phyloP scores from a whole-genome alignment of 2,329 filamentous ascomycete species.

The Pyricularia grisea region DNA sequence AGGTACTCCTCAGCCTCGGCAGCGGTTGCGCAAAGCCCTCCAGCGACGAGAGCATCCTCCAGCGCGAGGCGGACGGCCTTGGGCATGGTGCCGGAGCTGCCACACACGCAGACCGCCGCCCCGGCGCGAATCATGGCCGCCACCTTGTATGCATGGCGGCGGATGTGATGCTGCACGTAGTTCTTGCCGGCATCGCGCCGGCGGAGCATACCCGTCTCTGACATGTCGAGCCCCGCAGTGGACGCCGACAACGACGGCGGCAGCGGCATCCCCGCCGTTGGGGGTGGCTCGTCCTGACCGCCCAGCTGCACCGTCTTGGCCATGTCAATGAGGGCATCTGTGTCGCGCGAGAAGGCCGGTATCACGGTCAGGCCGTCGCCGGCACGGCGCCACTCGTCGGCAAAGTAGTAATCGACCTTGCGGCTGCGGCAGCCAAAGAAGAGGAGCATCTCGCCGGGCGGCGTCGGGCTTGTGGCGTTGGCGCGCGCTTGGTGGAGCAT shows the following conservation, averaged over 20 bases:
- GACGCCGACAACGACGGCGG: neutral
- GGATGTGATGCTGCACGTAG: conserved; percentile 47
- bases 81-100: conserved; percentile 50
- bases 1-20: conserved; percentile 25
- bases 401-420: conserved; percentile 71
- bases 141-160: conserved; percentile 27
- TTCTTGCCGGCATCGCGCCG: conserved; percentile 29
- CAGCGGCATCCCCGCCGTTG: neutral
- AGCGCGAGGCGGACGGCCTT: conserved; percentile 42
- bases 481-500: conserved; percentile 56
- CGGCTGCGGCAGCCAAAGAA: conserved; percentile 80
- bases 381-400: conserved; percentile 56
- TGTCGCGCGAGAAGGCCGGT: conserved; percentile 40
- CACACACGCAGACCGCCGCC: conserved; percentile 44
- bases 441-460: conserved; percentile 37
- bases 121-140: conserved; percentile 25
- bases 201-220: conserved; percentile 1
- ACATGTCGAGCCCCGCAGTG: neutral
- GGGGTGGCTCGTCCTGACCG: neutral
- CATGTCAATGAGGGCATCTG: conserved; percentile 9
- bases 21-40: conserved; percentile 18
- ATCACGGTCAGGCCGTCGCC: conserved; percentile 20
- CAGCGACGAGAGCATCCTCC: conserved; percentile 34
- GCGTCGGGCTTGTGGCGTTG: conserved; percentile 8
- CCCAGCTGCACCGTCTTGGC: neutral